These are phyloP conservation scores for Metschnikowia drakensbergensis DNA, from an alignment of 805 yeast species.

Conservation along the genomic window DNA sequence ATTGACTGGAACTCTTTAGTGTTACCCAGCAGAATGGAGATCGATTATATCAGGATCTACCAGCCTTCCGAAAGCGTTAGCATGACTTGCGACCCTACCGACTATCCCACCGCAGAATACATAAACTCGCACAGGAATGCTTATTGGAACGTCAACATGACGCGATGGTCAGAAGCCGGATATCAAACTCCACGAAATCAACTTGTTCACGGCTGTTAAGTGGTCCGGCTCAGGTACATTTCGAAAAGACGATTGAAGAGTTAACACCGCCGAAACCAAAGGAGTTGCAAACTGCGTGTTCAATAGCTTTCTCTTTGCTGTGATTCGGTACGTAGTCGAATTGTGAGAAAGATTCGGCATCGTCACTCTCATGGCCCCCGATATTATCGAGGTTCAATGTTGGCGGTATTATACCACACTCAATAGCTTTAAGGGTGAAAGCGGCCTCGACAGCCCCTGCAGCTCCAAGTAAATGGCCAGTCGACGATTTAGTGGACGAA, in stretches of 20 bases:
- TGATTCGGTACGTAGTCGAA: slow-evolving; percentile 55
- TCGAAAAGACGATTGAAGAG: slow-evolving; percentile 58
- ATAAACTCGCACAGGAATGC: slow-evolving; percentile 31
- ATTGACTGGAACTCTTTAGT: slow-evolving; percentile 33
- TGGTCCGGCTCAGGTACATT: background rate
- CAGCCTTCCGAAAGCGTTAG: slow-evolving; percentile 29
- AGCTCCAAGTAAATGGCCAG: slow-evolving; percentile 93
- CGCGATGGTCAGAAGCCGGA: slow-evolving; percentile 39
- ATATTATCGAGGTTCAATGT: slow-evolving; percentile 64
- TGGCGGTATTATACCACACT: slow-evolving; percentile 63
- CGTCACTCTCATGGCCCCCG: slow-evolving; percentile 49
- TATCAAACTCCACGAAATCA: slow-evolving; percentile 54
- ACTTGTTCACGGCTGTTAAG: slow-evolving; percentile 20
- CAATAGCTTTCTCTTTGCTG: slow-evolving; percentile 38
- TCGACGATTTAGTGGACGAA: slow-evolving; percentile 85
- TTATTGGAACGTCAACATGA: slow-evolving; percentile 32
- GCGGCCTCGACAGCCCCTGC: slow-evolving; percentile 94
- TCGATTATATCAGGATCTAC: slow-evolving; percentile 41
- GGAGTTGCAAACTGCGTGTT: slow-evolving; percentile 76
- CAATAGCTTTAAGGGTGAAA: slow-evolving; percentile 66
- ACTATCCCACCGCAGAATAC: slow-evolving; percentile 36
- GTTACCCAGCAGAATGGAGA: slow-evolving; percentile 35
- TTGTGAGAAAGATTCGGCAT: slow-evolving; percentile 38
- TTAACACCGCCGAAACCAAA: slow-evolving; percentile 99
- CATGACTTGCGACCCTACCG: slow-evolving; percentile 38